phyloP scores from a whole-genome alignment of 768 basidiomycete genomes.

The Pisolithus albus region DNA sequence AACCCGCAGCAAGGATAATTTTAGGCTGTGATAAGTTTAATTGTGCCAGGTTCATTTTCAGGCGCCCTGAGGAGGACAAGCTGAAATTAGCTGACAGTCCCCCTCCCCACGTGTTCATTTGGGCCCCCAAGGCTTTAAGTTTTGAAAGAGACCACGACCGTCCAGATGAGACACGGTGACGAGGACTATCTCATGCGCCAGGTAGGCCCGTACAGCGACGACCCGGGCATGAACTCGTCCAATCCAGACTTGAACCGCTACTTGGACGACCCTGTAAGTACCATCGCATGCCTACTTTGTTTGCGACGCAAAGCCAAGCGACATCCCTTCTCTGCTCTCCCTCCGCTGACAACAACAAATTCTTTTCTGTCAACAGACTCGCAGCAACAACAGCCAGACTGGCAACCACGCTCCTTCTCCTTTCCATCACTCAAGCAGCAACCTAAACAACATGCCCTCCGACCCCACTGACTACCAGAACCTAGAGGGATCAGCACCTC shows the following conservation, averaged over 20 bases:
- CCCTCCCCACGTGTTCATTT: too few relatives aligned
- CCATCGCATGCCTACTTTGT: constrained; percentile 8
- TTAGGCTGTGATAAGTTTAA: too few relatives aligned
- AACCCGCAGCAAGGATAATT: too few relatives aligned
- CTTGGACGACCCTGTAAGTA: constrained; percentile 20
- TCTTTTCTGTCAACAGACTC: constrained; percentile 15
- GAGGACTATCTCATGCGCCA: constrained; percentile 23
- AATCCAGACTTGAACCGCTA: constrained; percentile 24
- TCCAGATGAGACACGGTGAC: constrained; percentile 14
- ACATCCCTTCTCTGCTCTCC: background rate
- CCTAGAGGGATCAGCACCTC: constrained; percentile 19
- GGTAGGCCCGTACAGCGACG: constrained; percentile 18
- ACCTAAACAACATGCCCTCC: constrained; percentile 13
- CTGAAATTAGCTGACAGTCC: too few relatives aligned
- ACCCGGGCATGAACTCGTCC: constrained; percentile 3
- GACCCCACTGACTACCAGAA: constrained; percentile 24
- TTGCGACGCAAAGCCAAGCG: background rate
- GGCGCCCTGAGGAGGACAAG: too few relatives aligned
- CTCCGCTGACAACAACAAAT: background rate
- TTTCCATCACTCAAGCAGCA: constrained; percentile 12
- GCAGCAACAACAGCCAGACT: constrained; percentile 27
- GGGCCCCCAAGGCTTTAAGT: background rate
- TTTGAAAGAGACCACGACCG: background rate
- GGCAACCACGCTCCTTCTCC: constrained; percentile 32
- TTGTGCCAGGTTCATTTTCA: too few relatives aligned